phyloP scores from a whole-genome alignment of 768 basidiomycete genomes.

The Amanita pseudoporphyria region DNA sequence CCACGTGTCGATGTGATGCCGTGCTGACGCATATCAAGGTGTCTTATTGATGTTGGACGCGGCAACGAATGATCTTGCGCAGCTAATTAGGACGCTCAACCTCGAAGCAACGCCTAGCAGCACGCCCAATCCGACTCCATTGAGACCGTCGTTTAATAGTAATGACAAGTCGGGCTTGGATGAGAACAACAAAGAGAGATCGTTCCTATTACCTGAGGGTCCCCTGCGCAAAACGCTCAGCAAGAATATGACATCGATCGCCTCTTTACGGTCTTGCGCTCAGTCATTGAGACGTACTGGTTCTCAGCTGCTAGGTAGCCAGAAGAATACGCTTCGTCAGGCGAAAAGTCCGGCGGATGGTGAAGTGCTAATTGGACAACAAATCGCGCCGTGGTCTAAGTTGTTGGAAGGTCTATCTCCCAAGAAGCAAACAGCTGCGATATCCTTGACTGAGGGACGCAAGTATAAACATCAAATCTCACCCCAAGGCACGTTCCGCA shows the following conservation, averaged over 20 bases:
- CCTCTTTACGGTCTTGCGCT: constrained; percentile 42
- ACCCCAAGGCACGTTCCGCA: constrained; percentile 19
- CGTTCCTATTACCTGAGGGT: constrained; percentile 20
- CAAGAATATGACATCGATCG: constrained; percentile 28
- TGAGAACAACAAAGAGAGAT: constrained; percentile 19
- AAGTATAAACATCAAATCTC: constrained; percentile 9
- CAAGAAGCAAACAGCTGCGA: constrained; percentile 16
- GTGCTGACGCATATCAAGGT: constrained; percentile 22
- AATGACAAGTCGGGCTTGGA: constrained; percentile 8
- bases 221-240: constrained; percentile 29
- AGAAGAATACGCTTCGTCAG: constrained; percentile 4
- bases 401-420: constrained; percentile 23
- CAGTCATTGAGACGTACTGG: constrained; percentile 17
- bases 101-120: constrained; percentile 65
- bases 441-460: constrained; percentile 8
- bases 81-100: constrained; percentile 69
- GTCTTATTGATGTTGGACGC: constrained; percentile 66
- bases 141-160: constrained; percentile 25
- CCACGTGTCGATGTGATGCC: constrained; percentile 3
- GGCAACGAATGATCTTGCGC: constrained; percentile 71
- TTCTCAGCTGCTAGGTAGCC: constrained; percentile 5
- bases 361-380: constrained; percentile 32
- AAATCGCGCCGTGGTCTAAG: constrained; percentile 55
- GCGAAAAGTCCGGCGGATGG: constrained; percentile 5
- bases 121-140: constrained; percentile 38